A percentile compares a stretch with the other conserved stretches of the same genome.
phyloP scores from a whole-genome alignment of 1,284 basidiomycete genomes.

The Cutaneotrichosporon sp. region DNA sequence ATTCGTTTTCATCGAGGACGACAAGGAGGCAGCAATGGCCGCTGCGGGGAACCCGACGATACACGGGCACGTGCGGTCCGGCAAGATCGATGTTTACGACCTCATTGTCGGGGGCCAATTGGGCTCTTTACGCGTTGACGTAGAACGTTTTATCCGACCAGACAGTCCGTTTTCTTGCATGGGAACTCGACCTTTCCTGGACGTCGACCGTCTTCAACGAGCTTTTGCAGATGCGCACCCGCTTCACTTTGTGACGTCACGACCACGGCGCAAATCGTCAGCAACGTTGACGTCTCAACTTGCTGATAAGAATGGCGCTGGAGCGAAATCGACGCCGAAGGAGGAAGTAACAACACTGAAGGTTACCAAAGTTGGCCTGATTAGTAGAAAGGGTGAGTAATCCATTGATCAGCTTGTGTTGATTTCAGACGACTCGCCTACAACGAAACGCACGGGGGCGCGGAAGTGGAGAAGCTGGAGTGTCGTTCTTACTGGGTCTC shows the following conservation, averaged over 20 bases:
- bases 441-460: conserved; percentile 66
- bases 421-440: conserved; percentile 60
- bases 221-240: conserved; percentile 69
- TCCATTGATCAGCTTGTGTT: background rate
- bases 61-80: conserved; percentile 33
- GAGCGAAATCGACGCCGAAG: conserved; percentile 1
- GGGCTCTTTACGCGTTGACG: conserved; percentile 68
- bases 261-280: conserved; percentile 17
- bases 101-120: conserved; percentile 75
- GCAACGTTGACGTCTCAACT: background rate
- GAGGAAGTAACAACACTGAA: conserved; percentile 54
- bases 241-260: conserved; percentile 51
- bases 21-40: conserved; percentile 16
- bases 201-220: conserved; percentile 62
- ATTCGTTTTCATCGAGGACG: conserved; percentile 73
- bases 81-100: conserved; percentile 84
- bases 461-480: conserved; percentile 87
- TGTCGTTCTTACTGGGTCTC: conserved; percentile 80
- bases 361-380: conserved; percentile 73
- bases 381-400: conserved; percentile 66
- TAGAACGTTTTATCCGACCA: conserved; percentile 60
- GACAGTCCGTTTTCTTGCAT: conserved; percentile 70
- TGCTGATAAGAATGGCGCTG: background rate
- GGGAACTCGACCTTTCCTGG: conserved; percentile 65
- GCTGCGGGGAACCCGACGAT: conserved; percentile 1